Conservation (phyloP, 2,329 filamentous ascomycete genomes). For the Didymella exigua region DNA sequence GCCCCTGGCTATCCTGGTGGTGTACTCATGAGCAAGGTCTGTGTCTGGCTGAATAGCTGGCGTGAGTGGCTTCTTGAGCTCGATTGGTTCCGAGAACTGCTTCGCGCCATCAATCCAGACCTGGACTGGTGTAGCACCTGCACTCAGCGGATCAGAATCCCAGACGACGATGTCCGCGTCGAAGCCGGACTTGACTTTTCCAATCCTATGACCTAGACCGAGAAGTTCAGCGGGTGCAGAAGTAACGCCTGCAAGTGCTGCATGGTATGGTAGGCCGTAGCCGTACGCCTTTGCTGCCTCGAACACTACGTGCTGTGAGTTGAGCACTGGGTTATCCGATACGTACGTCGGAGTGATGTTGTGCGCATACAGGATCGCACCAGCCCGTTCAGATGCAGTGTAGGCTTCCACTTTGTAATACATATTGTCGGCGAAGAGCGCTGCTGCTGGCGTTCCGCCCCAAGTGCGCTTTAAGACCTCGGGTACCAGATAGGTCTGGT, state of each 20-base stretch:
- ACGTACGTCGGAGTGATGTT: constrained; percentile 68
- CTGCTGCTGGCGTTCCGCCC: constrained; percentile 51
- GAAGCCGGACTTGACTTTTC: constrained; percentile 49
- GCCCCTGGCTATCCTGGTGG: constrained; percentile 12
- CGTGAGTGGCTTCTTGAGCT: constrained; percentile 27
- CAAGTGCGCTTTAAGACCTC: constrained; percentile 58
- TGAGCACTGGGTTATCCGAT: constrained; percentile 64
- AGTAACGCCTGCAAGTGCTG: constrained; percentile 45
- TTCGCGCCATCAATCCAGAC: constrained; percentile 51
- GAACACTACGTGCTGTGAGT: constrained; percentile 72
- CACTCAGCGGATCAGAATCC: constrained; percentile 51
- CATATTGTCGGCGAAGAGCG: constrained; percentile 75
- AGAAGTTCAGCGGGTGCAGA: constrained; percentile 49
- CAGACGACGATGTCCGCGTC: constrained; percentile 54
- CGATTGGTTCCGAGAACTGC: constrained; percentile 35
- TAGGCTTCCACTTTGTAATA: constrained; percentile 74
- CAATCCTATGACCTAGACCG: constrained; percentile 48
- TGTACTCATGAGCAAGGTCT: constrained; percentile 43
- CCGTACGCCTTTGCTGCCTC: constrained; percentile 56
- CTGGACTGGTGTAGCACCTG: constrained; percentile 49
- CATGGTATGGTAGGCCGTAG: constrained; percentile 51
- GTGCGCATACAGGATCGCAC: constrained; percentile 68
- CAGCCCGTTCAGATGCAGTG: constrained; percentile 67
- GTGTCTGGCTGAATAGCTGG: constrained; percentile 50
- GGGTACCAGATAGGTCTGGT: constrained; percentile 69